Percentiles rank a stretch among this genome's conserved stretches.
Evolutionary conservation across 2,329 filamentous ascomycete species (phyloP).

Genomic region (Thelonectria blattea): DNA sequence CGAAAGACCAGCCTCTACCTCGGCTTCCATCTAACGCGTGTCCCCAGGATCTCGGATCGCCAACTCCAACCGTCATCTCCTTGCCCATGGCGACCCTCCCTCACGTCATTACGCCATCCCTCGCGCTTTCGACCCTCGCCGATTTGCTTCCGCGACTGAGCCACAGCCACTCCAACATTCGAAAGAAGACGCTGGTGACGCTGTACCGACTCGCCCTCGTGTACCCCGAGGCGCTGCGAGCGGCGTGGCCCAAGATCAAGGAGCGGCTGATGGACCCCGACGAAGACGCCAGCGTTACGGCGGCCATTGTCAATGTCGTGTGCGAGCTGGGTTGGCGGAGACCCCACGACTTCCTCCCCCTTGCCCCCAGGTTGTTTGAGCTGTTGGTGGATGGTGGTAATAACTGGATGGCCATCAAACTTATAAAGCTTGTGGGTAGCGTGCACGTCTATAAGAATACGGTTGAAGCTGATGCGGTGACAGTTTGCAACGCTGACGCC

Average conservation of each 20-base stretch:
- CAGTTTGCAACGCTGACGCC: constrained; percentile 95
- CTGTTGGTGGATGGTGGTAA: constrained; percentile 90
- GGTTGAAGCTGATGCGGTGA: constrained; percentile 1
- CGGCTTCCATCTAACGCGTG: background rate
- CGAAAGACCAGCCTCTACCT: background rate
- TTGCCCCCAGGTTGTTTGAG: constrained; percentile 91
- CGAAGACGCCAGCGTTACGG: constrained; percentile 91
- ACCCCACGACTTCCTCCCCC: constrained; percentile 89
- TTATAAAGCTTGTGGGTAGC: constrained; percentile 86
- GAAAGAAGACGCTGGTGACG: constrained; percentile 96
- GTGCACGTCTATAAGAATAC: background rate
- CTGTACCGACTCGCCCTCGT: constrained; percentile 92
- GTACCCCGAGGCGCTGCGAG: constrained; percentile 91
- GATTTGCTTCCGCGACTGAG: constrained; percentile 86
- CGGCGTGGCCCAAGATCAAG: constrained; percentile 97
- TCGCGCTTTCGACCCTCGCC: constrained; percentile 86
- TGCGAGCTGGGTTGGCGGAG: constrained; percentile 95
- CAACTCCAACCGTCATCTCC: constrained; percentile 77
- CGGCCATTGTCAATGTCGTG: constrained; percentile 94
- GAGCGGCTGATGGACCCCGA: constrained; percentile 88
- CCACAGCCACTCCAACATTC: constrained; percentile 83
- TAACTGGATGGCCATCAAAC: constrained; percentile 99
- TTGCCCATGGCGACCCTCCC: constrained; percentile 90
- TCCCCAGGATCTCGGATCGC: constrained; percentile 70
- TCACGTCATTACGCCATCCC: constrained; percentile 89